Percentiles rank a stretch among this genome's conserved stretches.
Evolutionary conservation across 176 grass and related monocot species (phyloP).

Genomic region (Rhynchospora breviuscula): DNA sequence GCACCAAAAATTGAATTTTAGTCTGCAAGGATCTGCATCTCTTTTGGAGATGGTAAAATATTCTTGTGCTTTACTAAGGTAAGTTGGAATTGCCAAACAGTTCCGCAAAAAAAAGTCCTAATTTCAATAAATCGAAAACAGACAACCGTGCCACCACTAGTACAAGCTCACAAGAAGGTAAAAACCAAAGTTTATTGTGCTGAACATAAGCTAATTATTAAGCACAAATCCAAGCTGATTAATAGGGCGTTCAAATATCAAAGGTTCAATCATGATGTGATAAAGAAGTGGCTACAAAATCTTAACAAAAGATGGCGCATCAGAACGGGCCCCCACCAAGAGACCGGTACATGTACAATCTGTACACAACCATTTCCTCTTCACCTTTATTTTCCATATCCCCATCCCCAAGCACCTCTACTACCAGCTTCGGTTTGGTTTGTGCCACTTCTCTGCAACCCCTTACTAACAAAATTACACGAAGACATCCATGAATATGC

Average conservation of each 20-base stretch:
- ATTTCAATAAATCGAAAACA: background rate
- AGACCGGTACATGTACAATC: conserved; percentile 52
- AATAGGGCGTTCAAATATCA: background rate
- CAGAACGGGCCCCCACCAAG: conserved; percentile 37
- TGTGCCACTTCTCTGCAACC: conserved; percentile 50
- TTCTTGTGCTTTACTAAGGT: background rate
- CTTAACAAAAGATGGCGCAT: conserved; percentile 39
- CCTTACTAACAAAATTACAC: conserved; percentile 35
- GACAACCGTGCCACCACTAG: background rate
- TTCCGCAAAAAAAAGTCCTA: background rate
- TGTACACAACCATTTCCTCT: conserved; percentile 39
- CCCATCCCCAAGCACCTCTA: conserved; percentile 42
- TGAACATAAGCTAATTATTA: background rate
- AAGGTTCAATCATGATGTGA: background rate
- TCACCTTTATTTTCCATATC: conserved; percentile 12
- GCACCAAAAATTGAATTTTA: too few relatives aligned
- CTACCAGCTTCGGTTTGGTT: conserved; percentile 40
- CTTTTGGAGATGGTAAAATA: background rate
- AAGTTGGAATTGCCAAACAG: background rate
- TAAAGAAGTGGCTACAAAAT: conserved; percentile 34
- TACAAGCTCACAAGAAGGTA: background rate
- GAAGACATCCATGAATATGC: conserved; percentile 71
- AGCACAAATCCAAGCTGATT: background rate
- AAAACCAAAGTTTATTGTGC: background rate
- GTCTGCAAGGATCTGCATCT: background rate